Evolutionary conservation across 257 asterid genomes (phyloP).

Genomic region (Thymus mandschuricus): DNA sequence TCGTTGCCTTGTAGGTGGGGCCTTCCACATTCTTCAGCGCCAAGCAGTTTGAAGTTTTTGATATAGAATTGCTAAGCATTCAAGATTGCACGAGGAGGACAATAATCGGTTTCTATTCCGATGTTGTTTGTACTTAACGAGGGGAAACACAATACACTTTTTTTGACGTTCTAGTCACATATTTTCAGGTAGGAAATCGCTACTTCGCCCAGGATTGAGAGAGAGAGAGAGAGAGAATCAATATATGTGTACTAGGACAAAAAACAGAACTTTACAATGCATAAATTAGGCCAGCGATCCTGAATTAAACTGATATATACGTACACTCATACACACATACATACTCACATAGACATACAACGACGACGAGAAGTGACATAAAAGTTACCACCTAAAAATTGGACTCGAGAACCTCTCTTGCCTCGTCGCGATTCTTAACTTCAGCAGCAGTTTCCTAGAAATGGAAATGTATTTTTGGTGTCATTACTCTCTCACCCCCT

Average conservation of each 20-base stretch:
- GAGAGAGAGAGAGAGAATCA: not conserved
- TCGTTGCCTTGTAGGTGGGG: constrained; percentile 67
- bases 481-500: not conserved
- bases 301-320: not conserved
- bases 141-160: too few species aligned
- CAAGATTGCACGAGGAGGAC: constrained; percentile 94
- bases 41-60: constrained; percentile 90
- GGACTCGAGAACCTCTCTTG: not conserved
- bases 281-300: not conserved
- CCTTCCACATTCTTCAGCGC: constrained; percentile 97
- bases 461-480: constrained; percentile 19
- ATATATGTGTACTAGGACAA: not conserved
- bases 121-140: constrained; percentile 72
- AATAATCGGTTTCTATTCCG: constrained; percentile 93
- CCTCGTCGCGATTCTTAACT: constrained; percentile 24
- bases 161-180: not conserved
- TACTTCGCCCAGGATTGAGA: not conserved
- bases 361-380: not conserved
- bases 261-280: not conserved
- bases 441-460: constrained; percentile 37
- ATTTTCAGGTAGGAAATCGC: not conserved
- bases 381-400: constrained; percentile 15
- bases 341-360: not conserved
- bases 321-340: not conserved
- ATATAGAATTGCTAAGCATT: constrained; percentile 76